Percentiles rank a stretch among this genome's conserved stretches.
Conservation (phyloP, 352 stramenopile species). For the Phytopythium montanum region DNA sequence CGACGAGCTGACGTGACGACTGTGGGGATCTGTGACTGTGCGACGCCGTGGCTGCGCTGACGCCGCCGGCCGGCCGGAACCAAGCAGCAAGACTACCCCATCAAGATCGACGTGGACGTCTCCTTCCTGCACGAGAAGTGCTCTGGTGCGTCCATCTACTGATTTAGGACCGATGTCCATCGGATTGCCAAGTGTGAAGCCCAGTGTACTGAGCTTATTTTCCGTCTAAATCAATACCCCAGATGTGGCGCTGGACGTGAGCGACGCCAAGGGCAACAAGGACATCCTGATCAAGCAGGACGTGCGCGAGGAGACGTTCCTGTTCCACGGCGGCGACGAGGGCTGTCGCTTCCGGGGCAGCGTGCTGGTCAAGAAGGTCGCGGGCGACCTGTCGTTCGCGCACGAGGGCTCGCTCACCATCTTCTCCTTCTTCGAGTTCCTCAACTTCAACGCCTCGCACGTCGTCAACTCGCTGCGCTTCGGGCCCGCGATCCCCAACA, state of each 20-base stretch:
- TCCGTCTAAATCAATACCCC: background rate
- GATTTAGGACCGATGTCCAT: background rate
- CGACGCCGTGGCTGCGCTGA: background rate
- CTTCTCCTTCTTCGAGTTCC: constrained; percentile 85
- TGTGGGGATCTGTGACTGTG: background rate
- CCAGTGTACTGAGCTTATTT: background rate
- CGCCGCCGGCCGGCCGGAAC: background rate
- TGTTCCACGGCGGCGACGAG: constrained; percentile 32
- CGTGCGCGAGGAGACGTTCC: constrained; percentile 49
- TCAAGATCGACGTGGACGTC: constrained; percentile 80
- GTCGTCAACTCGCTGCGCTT: constrained; percentile 77
- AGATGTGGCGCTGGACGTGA: constrained; percentile 85
- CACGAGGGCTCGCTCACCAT: constrained; percentile 83
- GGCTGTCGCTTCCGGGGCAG: constrained; percentile 72
- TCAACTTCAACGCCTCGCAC: constrained; percentile 89
- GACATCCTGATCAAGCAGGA: constrained; percentile 71
- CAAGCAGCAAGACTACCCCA: constrained; percentile 78
- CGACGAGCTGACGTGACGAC: background rate
- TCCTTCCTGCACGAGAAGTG: constrained; percentile 79
- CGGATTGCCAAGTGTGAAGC: too few species aligned
- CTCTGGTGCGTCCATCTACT: constrained; percentile 32
- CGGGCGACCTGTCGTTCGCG: constrained; percentile 81
- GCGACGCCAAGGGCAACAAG: constrained; percentile 83
- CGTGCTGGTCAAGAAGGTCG: constrained; percentile 78
- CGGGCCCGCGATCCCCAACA: constrained; percentile 73